These are phyloP conservation scores for Ceratobasidium sp. DNA, from an alignment of 1,284 basidiomycete species.

Conservation along the genomic window DNA sequence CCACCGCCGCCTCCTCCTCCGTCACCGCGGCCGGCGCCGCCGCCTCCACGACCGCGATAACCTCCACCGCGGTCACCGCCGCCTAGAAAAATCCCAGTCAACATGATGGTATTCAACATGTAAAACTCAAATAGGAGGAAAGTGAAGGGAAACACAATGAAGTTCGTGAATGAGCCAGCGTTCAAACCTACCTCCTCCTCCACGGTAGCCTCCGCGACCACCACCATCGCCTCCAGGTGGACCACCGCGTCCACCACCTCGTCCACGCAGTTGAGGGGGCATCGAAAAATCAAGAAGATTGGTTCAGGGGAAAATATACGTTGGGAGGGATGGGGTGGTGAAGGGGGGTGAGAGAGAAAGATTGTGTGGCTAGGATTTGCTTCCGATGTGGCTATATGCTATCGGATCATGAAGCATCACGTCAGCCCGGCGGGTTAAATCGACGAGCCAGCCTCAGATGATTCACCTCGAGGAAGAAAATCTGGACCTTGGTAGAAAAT, in stretches of 20 bases:
- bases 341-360: background rate
- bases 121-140: background rate
- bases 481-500: conserved; percentile 70
- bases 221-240: conserved; percentile 9
- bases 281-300: background rate
- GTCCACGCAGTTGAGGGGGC: background rate
- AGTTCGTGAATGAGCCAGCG: too few relatives aligned
- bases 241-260: conserved; percentile 6
- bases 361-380: conserved; percentile 26
- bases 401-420: too few relatives aligned
- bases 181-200: conserved; percentile 15
- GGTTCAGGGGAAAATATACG: background rate
- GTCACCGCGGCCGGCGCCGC: background rate
- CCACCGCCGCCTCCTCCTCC: conserved; percentile 4
- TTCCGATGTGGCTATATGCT: too few relatives aligned
- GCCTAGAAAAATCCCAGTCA: background rate
- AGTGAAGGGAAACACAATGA: background rate
- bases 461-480: too few relatives aligned
- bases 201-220: conserved; percentile 10
- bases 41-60: background rate
- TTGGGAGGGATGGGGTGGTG: background rate
- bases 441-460: too few relatives aligned
- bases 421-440: too few relatives aligned
- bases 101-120: background rate
- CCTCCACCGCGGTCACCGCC: background rate